Percentiles rank a stretch among this genome's conserved stretches.
phyloP scores from a whole-genome alignment of 164 flowering plant genomes.

The Echeveria elegans region DNA sequence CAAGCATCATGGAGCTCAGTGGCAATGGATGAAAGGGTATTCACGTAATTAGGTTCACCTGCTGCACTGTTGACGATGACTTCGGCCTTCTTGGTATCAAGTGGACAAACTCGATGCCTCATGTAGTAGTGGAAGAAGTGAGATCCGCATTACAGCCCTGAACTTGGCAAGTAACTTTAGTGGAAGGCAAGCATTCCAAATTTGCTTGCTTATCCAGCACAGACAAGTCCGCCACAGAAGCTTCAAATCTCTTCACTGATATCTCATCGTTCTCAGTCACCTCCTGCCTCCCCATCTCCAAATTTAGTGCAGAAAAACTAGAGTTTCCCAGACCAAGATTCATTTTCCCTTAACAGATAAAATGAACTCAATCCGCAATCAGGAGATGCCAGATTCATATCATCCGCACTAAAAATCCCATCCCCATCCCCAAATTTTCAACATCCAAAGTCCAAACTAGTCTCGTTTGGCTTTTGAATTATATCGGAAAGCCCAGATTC shows the following conservation, averaged over 20 bases:
- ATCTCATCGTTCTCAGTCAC: background rate
- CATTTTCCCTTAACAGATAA: background rate
- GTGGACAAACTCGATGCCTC: conserved; percentile 15
- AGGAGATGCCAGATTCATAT: conserved; percentile 9
- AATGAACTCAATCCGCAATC: conserved; percentile 8
- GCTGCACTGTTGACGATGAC: conserved; percentile 16
- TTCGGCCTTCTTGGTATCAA: conserved; percentile 14
- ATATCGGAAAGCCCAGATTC: conserved; percentile 1
- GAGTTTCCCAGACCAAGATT: conserved; percentile 3
- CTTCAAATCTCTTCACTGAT: background rate
- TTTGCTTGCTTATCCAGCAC: background rate
- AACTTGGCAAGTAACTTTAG: conserved; percentile 14
- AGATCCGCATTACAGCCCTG: conserved; percentile 16
- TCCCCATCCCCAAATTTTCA: background rate
- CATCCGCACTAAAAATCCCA: conserved; percentile 3
- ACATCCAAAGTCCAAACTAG: background rate
- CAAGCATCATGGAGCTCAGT: no score
- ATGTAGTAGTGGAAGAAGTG: conserved; percentile 14
- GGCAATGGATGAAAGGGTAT: background rate
- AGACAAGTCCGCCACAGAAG: background rate
- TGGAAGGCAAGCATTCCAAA: background rate
- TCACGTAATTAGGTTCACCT: background rate
- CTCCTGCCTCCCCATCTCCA: conserved; percentile 11
- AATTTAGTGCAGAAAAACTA: conserved; percentile 4
- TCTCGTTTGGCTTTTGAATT: background rate